Conservation (phyloP, 2,329 filamentous ascomycete genomes). For the Camillea tinctor region DNA sequence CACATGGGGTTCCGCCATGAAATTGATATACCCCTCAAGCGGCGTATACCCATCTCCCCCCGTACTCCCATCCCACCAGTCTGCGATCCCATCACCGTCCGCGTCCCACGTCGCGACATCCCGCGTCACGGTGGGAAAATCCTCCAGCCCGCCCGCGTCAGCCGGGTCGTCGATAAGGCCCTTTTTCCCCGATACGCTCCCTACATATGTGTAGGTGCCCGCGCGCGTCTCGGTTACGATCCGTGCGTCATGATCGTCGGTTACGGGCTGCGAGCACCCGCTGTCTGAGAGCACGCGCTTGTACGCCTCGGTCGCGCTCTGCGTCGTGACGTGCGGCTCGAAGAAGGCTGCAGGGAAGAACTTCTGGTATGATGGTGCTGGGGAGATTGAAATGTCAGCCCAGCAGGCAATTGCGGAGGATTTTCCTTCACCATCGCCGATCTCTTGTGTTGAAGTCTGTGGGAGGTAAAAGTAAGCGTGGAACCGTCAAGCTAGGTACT, state of each 20-base stretch:
- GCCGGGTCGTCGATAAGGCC: slow-evolving; percentile 34
- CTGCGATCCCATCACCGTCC: slow-evolving; percentile 34
- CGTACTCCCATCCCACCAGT: slow-evolving; percentile 36
- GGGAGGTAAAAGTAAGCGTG: no score
- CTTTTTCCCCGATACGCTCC: slow-evolving; percentile 29
- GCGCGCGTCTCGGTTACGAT: slow-evolving; percentile 33
- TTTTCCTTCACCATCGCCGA: slow-evolving; percentile 25
- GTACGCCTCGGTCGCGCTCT: slow-evolving; percentile 33
- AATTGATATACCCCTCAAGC: slow-evolving; percentile 35
- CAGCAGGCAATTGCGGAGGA: slow-evolving; percentile 29
- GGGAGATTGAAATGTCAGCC: slow-evolving; percentile 27
- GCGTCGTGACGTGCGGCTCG: slow-evolving; percentile 29
- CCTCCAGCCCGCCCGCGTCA: slow-evolving; percentile 35
- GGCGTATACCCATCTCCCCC: slow-evolving; percentile 32
- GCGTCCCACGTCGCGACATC: slow-evolving; percentile 30
- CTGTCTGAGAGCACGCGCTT: slow-evolving; percentile 35
- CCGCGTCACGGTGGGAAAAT: slow-evolving; percentile 29
- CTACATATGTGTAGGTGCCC: slow-evolving; percentile 31
- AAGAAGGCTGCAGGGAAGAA: slow-evolving; percentile 32
- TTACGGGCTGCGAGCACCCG: slow-evolving; percentile 30
- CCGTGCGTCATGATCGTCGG: slow-evolving; percentile 34
- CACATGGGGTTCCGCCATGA: slow-evolving; percentile 35
- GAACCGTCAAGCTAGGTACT: no score
- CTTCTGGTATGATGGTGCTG: slow-evolving; percentile 24
- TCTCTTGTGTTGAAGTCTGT: slow-evolving; percentile 21